Evolutionary conservation across 164 flowering plant species (phyloP), one percentile per base, ranked within the genome.

Genomic region (Nymphaea colorata): DNA sequence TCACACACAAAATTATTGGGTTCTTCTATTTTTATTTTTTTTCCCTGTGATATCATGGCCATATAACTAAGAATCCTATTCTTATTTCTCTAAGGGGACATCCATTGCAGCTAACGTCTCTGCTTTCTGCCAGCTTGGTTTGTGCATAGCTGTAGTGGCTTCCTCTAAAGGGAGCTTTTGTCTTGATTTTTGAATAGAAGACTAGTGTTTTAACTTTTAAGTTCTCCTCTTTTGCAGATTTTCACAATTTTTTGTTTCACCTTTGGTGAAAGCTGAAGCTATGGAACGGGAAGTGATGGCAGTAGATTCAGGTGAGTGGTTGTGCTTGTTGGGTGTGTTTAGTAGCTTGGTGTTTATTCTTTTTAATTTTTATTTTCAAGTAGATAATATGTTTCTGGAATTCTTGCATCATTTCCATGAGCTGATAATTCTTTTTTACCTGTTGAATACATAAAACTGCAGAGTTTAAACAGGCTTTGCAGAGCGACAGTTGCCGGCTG

Each of bases 271-370:
- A 82, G 73, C 75, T 69, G 98, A 95, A 77, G 98, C 98, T 64
- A 92, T 95, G 99, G 99, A 92, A 66, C 79, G 99, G 68, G 99
- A 95, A 74, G 81, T 95, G 42, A 86, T 85, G 66, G 99, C 98
- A 67, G 91, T 95, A 15, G 98, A 95, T 81, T 95, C 99, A 82
- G 99, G 99, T 94, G 64, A 65, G 53, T 45, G 5, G 7, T 45
- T 45, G 7, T 62, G 42, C 45, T 70, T 70, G 68, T 47, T 41
- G 3, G 42, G 42, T 64, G 59, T 67, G 7, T 57, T 62, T 42
- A 44, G 55, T 5, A 17, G 43, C 3, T 8, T 18, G 59, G 68
- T 16, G 12, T 59, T 25, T 57, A 12, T 36, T 18, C 66, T n/a
- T 59, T 0, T 59, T 59, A 64, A 53, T n/a, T 17, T 43, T 44